Evolutionary conservation across 805 yeast species (phyloP), one percentile per base, ranked within the genome.

Genomic region (Yamadazyma akitaensis): DNA sequence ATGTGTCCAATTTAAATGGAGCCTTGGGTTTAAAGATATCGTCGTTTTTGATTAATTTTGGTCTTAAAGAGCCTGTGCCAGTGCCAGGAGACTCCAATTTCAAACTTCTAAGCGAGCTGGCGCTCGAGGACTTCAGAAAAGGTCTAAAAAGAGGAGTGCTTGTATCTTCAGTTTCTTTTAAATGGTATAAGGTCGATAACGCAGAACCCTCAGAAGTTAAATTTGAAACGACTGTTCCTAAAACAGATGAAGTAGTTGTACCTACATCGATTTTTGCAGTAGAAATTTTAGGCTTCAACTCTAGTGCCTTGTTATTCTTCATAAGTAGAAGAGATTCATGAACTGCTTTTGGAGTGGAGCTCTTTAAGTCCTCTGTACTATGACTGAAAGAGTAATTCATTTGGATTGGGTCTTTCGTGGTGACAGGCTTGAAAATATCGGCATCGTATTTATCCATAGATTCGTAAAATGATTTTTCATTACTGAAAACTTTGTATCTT

Each of bases 361-460:
- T 42, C 30, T 42, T 38, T 5, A 18, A 13, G 12, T 13, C 14
- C 7, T 16, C 13, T 14, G 19, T 19, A 25, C 16, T 24, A 9
- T 35, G 33, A 28, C 42, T 45, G n/a, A 45, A 45, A 16, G 48
- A 45, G 14, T 45, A 45, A 16, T 30, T 16, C 13, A 37, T 26
- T 13, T 42, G 42, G 12, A 46, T 21, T 28, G 35, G 42, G 16
- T 37, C 42, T 31, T 21, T 19, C 3, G 36, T 12, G 11, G 18
- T 37, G 2, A 40, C 24, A 1, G 70, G 64, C 32, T 58, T 57
- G 56, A 86, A 90, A 0, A 81, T 68, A 19, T 70, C 70, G 2
- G 68, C 61, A 57, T 92, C 98, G 56, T 88, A 87, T 2, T 67
- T 68, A 26, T 78, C 79, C 85, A 88, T 87, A 5, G 82, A 75